Conservation (phyloP, 2,329 filamentous ascomycete genomes). For the Aspergillus quadricinctus region DNA sequence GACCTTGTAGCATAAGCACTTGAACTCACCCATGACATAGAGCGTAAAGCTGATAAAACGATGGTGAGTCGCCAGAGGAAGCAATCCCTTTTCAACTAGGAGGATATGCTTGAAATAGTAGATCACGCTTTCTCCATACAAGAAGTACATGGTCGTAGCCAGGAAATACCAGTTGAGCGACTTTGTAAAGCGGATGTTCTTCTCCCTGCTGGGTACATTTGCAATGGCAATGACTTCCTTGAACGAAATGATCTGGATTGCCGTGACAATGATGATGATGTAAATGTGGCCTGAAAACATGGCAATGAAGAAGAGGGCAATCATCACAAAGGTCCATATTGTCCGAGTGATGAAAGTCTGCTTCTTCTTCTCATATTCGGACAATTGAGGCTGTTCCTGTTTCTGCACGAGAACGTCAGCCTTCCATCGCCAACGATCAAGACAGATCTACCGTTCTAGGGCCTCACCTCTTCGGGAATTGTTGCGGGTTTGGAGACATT, state of each 20-base stretch:
- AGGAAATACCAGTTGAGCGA: conserved; percentile 99
- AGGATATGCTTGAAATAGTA: conserved; percentile 99
- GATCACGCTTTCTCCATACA: conserved; percentile 97
- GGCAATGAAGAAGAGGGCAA: conserved; percentile 81
- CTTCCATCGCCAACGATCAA: not conserved
- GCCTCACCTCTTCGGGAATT: conserved; percentile 33
- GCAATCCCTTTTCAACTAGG: conserved; percentile 84
- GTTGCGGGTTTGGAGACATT: conserved; percentile 30
- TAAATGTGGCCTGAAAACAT: conserved; percentile 98
- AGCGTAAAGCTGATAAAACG: conserved; percentile 98
- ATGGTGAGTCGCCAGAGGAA: conserved; percentile 94
- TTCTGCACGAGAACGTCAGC: conserved; percentile 21
- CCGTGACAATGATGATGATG: conserved; percentile 88
- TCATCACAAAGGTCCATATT: conserved; percentile 98
- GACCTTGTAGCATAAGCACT: not conserved
- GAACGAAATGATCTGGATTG: conserved; percentile 93
- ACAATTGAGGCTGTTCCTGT: conserved; percentile 40
- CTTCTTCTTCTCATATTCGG: conserved; percentile 98
- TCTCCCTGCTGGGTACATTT: conserved; percentile 85
- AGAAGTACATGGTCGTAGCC: conserved; percentile 98
- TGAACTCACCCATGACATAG: conserved; percentile 80
- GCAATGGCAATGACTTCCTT: conserved; percentile 99
- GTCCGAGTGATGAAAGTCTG: conserved; percentile 94
- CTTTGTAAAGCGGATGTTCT: conserved; percentile 89
- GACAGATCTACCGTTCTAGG: not conserved